Evolutionary conservation across 2,329 filamentous ascomycete species (phyloP).

Genomic region (Xylaria sp.): DNA sequence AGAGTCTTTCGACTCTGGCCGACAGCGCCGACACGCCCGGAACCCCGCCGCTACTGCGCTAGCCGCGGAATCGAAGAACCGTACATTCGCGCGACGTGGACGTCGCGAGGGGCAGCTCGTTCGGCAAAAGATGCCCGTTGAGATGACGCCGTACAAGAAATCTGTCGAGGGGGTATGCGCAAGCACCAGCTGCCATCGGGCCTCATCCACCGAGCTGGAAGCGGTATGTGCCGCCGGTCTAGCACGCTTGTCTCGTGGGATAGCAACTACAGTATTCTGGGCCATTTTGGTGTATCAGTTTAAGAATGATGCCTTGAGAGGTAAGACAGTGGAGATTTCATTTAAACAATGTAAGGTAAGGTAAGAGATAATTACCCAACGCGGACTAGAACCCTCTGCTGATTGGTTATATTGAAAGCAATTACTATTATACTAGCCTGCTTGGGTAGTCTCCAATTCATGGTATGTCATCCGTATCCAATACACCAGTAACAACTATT

Average conservation of each 20-base stretch:
- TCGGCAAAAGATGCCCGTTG: slow-evolving; percentile 67
- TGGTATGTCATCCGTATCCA: not conserved
- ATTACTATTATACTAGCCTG: not conserved
- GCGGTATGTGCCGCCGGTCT: not conserved
- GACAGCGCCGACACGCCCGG: slow-evolving; percentile 42
- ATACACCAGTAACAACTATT: no score
- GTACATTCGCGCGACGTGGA: slow-evolving; percentile 69
- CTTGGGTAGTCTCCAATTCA: not conserved
- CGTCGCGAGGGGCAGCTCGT: slow-evolving; percentile 70
- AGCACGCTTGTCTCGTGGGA: slow-evolving; percentile 26
- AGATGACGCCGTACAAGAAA: slow-evolving; percentile 59
- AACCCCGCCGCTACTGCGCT: slow-evolving; percentile 56
- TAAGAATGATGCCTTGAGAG: not conserved
- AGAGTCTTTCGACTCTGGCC: slow-evolving; percentile 32
- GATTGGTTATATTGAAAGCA: slow-evolving; percentile 39
- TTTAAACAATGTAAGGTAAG: not conserved
- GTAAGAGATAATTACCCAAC: not conserved
- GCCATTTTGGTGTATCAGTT: slow-evolving; percentile 13
- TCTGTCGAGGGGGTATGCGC: slow-evolving; percentile 30
- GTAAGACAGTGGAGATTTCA: no score
- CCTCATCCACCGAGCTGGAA: slow-evolving; percentile 26
- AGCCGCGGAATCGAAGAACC: slow-evolving; percentile 60
- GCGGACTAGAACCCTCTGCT: slow-evolving; percentile 10
- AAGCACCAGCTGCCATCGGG: slow-evolving; percentile 35
- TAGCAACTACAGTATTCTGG: slow-evolving; percentile 17